phyloP scores from a whole-genome alignment of 208 protist genomes.

The Herpetomonas samuelpessoai region DNA sequence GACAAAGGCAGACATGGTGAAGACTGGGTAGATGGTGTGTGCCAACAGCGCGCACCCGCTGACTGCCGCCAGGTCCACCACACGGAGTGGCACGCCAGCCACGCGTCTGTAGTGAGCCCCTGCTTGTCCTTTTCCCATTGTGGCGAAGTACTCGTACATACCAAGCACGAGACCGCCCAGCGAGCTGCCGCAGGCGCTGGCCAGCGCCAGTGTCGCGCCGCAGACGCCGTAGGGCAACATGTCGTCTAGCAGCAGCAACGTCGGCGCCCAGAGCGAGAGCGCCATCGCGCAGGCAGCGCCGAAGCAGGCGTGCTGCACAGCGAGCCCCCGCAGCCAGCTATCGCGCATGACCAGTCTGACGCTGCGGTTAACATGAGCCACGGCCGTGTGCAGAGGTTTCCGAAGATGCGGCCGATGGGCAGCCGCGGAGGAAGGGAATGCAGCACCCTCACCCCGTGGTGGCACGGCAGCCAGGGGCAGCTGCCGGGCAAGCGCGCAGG shows the following conservation, averaged over 20 bases:
- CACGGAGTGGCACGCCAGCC: neutral
- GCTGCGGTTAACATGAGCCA: too few relatives aligned
- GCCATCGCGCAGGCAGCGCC: constrained; percentile 87
- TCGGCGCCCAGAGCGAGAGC: constrained; percentile 91
- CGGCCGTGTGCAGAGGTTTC: neutral
- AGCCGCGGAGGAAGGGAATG: neutral
- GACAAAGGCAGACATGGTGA: constrained; percentile 20
- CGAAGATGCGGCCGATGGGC: too few relatives aligned
- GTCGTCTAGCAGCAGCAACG: constrained; percentile 37
- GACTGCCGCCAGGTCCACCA: constrained; percentile 7
- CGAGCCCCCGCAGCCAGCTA: constrained; percentile 31
- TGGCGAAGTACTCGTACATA: neutral
- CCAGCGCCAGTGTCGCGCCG: constrained; percentile 38
- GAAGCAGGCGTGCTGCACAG: constrained; percentile 72
- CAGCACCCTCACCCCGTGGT: neutral
- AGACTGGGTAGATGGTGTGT: constrained; percentile 3
- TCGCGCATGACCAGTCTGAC: constrained; percentile 9
- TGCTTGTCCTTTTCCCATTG: neutral
- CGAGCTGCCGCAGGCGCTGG: constrained; percentile 26
- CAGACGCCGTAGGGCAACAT: constrained; percentile 45
- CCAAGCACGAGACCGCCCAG: constrained; percentile 17
- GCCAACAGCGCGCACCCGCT: constrained; percentile 7
- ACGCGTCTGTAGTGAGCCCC: neutral
- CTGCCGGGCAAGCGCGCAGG: neutral
- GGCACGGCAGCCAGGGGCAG: too few relatives aligned